Evolutionary conservation across 1,284 basidiomycete species (phyloP), one percentile per base, ranked within the genome.

Genomic region (Ustanciosporium gigantosporum): DNA sequence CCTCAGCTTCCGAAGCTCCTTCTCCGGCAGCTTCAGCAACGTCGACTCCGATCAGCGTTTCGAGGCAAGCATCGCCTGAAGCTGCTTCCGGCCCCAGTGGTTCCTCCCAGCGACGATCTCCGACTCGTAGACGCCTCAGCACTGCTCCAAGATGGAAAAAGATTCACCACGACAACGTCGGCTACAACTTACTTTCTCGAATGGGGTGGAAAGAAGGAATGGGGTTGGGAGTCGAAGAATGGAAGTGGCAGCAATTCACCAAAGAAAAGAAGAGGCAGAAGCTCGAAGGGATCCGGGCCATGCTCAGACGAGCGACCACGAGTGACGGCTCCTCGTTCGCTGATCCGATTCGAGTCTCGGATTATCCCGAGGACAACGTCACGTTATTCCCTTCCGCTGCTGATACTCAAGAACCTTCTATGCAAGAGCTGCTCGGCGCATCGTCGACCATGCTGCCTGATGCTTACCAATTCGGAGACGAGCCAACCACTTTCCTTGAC

Each of bases 141-240:
- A 53, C 44, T 11, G 46, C 50, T 14, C 42, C 49, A 0, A 40
- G 59, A 15, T 56, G 53, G 44, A 50, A 57, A 32, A 56, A 51
- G 36, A 52, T 62, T 6, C 25, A 45, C 7, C 24, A 37, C 9
- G 59, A 52, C 41, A 62, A 62, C 22, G 48, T 62, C 17, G 59
- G 59, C 13, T 55, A 57, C 48, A 55, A 15, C 15, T 22, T 62
- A 17, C 49, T 62, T 8, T 46, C 52, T 7, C 43, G 59, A 3
- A 62, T 62, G 59, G 59, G 59, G 16, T 62, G 59, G 59, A 52
- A 51, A 22, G 59, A 62, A 23, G 59, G 59, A 1, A 62, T 62
- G 59, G 59, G 59, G 3, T 40, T 66, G 5, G 62, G 58, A 19
- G 45, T 46, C 2, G 45, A 51, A 14, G 56, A 66, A 31, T 59